phyloP scores from a whole-genome alignment of 352 stramenopile species.

The Globisporangium solare region DNA sequence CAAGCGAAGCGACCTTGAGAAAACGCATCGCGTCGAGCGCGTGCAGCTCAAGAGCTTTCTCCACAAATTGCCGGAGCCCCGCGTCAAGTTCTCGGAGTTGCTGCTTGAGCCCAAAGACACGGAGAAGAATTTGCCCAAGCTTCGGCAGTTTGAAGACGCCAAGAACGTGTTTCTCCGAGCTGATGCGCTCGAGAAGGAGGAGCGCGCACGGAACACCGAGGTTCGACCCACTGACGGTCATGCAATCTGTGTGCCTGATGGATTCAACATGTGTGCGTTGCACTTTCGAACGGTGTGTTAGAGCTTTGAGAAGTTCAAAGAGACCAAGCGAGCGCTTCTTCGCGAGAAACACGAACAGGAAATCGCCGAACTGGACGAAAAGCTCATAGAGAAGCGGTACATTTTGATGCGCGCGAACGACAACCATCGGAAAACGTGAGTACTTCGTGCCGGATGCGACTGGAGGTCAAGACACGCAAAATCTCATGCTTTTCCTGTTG shows the following conservation, averaged over 20 bases:
- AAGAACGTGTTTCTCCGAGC: constrained; percentile 60
- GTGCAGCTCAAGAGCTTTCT: constrained; percentile 64
- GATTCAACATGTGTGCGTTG: background rate
- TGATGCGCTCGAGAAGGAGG: constrained; percentile 57
- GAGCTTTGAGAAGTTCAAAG: constrained; percentile 61
- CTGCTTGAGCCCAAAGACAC: constrained; percentile 71
- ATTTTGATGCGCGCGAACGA: constrained; percentile 56
- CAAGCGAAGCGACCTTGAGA: constrained; percentile 44
- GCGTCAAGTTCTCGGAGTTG: constrained; percentile 66
- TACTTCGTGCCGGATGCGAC: background rate
- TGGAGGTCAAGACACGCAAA: background rate
- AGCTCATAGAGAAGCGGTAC: constrained; percentile 71
- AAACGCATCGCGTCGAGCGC: constrained; percentile 55
- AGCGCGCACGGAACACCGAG: constrained; percentile 33
- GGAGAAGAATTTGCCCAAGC: constrained; percentile 51
- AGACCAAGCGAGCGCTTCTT: constrained; percentile 44
- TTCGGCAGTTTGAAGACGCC: constrained; percentile 70
- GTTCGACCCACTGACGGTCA: constrained; percentile 10
- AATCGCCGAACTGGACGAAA: constrained; percentile 53
- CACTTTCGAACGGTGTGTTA: constrained; percentile 1
- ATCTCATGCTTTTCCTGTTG: background rate
- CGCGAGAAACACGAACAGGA: constrained; percentile 53
- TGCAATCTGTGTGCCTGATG: background rate
- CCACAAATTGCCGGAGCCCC: constrained; percentile 44
- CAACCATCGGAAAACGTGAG: constrained; percentile 48